Base-by-base conservation (phyloP, 2,329 filamentous ascomycete genomes). In the Exophiala xenobiotica region DNA sequence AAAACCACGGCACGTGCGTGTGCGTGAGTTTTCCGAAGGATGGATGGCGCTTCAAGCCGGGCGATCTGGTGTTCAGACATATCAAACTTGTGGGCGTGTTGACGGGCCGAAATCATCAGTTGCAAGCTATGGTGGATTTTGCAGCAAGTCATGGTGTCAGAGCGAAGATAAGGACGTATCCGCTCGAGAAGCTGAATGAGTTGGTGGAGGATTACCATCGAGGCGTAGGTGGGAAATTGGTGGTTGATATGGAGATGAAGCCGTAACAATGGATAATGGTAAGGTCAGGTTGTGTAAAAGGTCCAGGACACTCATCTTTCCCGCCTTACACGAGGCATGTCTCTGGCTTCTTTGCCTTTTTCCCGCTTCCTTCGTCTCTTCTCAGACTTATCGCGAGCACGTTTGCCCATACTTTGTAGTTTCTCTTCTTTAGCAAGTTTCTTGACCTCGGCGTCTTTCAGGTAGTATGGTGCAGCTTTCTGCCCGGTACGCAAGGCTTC, bases 371-470 rank as follows among this genome's bases (percentile, higher is more conserved):
- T 77, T 73, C 87, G 84, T 67, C 88, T 79, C 77, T 95, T 90
- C 64, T 97, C 88, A 11, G 86, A 83, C 74, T 85, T 87, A 57
- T 95, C 87, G 53, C 90, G 81, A 71, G 96, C 85, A 68, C 85
- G 86, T 67, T 87, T 86, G 71, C 88, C 93, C 86, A 97, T 87
- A 53, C 81, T 80, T 62, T 85, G 80, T 70, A 88, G 96, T 67
- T 86, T 83, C 63, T 93, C 85, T 65, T 88, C 76, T 56, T 96
- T 74, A 49, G 90, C 77, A 70, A 86, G 77, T 77, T 92, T 90
- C 84, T 93, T 95, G 76, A 93, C 82, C 73, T 96, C 92, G 65
- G 85, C 83, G 74, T 85, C 86, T 81, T 99, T 99, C 63, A 97
- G 75, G 71, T 89, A 97, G 73, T 90, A 99, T 0, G 93, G 92